phyloP scores from a whole-genome alignment of 78 protist species.

The Bodo saltans region DNA sequence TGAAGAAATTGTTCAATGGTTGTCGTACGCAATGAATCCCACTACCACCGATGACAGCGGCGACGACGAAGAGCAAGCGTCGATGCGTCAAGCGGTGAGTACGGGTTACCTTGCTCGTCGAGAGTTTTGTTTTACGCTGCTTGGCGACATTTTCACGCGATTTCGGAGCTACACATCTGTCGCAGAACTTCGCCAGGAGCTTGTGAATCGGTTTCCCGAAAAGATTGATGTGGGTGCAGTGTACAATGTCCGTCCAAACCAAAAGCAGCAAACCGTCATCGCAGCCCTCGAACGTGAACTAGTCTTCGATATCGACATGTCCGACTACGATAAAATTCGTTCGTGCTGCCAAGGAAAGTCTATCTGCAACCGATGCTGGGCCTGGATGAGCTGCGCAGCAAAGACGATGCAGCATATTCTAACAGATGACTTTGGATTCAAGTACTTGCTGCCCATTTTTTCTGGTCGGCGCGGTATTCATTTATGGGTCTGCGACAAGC shows the following conservation, averaged over 20 bases:
- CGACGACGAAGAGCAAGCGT: too few relatives aligned
- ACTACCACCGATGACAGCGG: too few relatives aligned
- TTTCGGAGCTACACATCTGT: not conserved
- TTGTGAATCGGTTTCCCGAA: constrained; percentile 32
- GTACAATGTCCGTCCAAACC: constrained; percentile 43
- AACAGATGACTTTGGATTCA: constrained; percentile 75
- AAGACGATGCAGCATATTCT: constrained; percentile 51
- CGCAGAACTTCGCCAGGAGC: not conserved
- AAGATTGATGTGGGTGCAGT: constrained; percentile 78
- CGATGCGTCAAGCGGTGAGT: not conserved
- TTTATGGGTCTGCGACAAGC: constrained; percentile 93
- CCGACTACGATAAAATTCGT: constrained; percentile 94
- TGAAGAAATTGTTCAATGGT: not conserved
- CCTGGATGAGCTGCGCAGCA: constrained; percentile 73
- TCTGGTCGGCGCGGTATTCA: constrained; percentile 98
- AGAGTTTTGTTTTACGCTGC: not conserved
- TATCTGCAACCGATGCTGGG: constrained; percentile 88
- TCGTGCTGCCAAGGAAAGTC: constrained; percentile 36
- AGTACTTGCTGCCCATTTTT: constrained; percentile 87
- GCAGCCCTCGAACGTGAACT: constrained; percentile 66
- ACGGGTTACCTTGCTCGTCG: not conserved
- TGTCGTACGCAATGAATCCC: too few relatives aligned
- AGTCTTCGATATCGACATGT: constrained; percentile 96
- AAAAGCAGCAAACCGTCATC: constrained; percentile 29
- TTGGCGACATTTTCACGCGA: not conserved